A percentile compares a stretch with the other conserved stretches of the same genome.
Evolutionary conservation across 2,329 filamentous ascomycete species (phyloP).

Genomic region (Graphiopsis chlorocephala): DNA sequence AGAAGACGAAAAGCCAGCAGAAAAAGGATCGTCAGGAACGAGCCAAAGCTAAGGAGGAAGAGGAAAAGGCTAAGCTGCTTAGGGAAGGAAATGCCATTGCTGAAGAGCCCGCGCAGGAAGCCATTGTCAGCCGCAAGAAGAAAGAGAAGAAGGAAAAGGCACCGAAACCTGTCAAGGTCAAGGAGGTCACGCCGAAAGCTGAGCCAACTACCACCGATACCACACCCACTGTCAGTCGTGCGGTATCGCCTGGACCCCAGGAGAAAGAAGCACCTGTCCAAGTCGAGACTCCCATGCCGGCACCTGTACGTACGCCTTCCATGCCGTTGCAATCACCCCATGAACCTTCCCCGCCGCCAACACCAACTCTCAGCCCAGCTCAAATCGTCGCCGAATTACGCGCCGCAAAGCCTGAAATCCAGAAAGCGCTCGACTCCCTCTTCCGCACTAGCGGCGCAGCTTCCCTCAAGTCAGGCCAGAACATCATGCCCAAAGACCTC

Average conservation of each 20-base stretch:
- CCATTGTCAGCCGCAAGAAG: slow-evolving; percentile 77
- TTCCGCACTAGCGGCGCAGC: slow-evolving; percentile 31
- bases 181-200: slow-evolving; percentile 26
- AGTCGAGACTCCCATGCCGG: slow-evolving; percentile 16
- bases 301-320: slow-evolving; percentile 5
- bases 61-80: slow-evolving; percentile 44
- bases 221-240: slow-evolving; percentile 31
- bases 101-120: slow-evolving; percentile 60
- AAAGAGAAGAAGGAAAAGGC: slow-evolving; percentile 68
- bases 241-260: slow-evolving; percentile 26
- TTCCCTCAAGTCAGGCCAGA: slow-evolving; percentile 31
- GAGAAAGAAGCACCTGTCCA: slow-evolving; percentile 11
- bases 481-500: slow-evolving; percentile 29
- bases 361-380: slow-evolving; percentile 32
- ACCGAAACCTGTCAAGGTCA: slow-evolving; percentile 29
- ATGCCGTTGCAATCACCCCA: slow-evolving; percentile 27
- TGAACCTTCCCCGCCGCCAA: slow-evolving; percentile 33
- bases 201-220: slow-evolving; percentile 24
- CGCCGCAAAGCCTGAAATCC: slow-evolving; percentile 29
- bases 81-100: slow-evolving; percentile 26
- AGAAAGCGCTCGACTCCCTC: slow-evolving; percentile 34
- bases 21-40: slow-evolving; percentile 60
- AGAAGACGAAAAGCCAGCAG: slow-evolving; percentile 73
- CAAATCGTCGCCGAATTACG: slow-evolving; percentile 34
- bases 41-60: slow-evolving; percentile 45